phyloP scores from a whole-genome alignment of 495 filamentous ascomycete genomes.

The Penicillium nucicola region DNA sequence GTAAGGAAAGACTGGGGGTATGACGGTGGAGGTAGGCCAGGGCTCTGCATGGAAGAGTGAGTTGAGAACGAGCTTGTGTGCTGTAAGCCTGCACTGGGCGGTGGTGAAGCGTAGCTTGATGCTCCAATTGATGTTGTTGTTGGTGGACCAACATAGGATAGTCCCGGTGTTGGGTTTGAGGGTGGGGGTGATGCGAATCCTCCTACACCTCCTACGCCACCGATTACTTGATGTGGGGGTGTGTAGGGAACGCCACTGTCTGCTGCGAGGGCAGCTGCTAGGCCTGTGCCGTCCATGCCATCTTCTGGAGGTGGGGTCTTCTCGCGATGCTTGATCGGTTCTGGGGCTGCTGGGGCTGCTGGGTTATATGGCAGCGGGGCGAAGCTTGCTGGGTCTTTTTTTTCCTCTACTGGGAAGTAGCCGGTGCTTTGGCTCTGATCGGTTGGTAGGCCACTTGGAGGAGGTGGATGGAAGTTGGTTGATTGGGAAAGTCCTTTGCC shows the following conservation, averaged over 20 bases:
- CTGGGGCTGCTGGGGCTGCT: constrained; percentile 80
- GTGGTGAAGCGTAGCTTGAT: constrained; percentile 33
- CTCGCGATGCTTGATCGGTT: constrained; percentile 78
- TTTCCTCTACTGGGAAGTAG: constrained; percentile 23
- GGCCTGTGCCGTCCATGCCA: constrained; percentile 65
- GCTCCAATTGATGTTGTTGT: constrained; percentile 20
- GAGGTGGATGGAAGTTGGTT: constrained; percentile 39
- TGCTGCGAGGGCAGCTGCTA: constrained; percentile 63
- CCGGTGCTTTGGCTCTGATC: constrained; percentile 26
- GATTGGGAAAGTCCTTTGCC: constrained; percentile 7
- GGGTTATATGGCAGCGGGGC: constrained; percentile 89
- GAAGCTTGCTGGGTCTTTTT: constrained; percentile 46
- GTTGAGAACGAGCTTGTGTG: constrained; percentile 26
- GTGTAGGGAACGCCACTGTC: constrained; percentile 52
- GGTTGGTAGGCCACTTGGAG: constrained; percentile 35
- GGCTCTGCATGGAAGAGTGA: constrained; percentile 21
- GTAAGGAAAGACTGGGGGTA: constrained; percentile 32
- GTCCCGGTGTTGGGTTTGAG: constrained; percentile 12
- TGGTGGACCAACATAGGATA: constrained; percentile 31
- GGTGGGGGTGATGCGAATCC: constrained; percentile 23
- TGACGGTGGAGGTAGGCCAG: constrained; percentile 23
- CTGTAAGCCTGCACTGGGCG: constrained; percentile 33
- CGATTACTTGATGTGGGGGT: constrained; percentile 32
- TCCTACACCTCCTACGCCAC: constrained; percentile 24
- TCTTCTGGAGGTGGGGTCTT: constrained; percentile 85